Conservation (phyloP, 208 protist species). For the Endotrypanum monterogeii region DNA sequence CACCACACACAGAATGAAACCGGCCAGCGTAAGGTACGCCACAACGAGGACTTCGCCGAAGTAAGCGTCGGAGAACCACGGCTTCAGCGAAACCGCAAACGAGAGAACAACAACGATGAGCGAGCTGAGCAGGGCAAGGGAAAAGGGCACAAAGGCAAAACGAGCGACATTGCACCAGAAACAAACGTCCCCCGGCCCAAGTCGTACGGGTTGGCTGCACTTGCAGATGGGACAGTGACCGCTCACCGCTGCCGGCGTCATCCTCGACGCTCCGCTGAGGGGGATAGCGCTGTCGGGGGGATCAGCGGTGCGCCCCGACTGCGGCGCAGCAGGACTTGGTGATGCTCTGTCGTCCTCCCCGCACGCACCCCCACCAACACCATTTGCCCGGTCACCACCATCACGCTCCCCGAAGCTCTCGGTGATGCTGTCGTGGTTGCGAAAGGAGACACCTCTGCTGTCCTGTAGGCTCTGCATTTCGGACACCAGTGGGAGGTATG, state of each 20-base stretch:
- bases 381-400: too few species aligned
- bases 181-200: conserved; percentile 57
- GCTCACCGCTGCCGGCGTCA: conserved; percentile 2
- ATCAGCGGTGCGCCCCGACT: neutral
- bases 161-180: conserved; percentile 68
- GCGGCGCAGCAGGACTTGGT: neutral
- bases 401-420: neutral
- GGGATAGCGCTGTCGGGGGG: neutral
- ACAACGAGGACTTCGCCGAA: conserved; percentile 37
- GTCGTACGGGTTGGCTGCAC: conserved; percentile 30
- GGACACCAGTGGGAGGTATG: neutral
- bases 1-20: conserved; percentile 29
- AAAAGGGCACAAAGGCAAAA: conserved; percentile 49
- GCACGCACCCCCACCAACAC: neutral
- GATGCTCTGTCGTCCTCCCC: neutral
- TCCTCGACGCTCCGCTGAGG: neutral
- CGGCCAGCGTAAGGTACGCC: conserved; percentile 35
- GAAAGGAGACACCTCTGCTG: neutral
- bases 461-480: neutral
- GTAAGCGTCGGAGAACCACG: conserved; percentile 65
- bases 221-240: conserved; percentile 63
- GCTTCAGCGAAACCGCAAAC: conserved; percentile 55
- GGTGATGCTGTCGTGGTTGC: neutral
- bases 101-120: conserved; percentile 36
- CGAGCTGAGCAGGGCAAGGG: conserved; percentile 30